Evolutionary conservation across 2,329 filamentous ascomycete genomes (phyloP).

Genomic region (Bipolaris sorokiniana): DNA sequence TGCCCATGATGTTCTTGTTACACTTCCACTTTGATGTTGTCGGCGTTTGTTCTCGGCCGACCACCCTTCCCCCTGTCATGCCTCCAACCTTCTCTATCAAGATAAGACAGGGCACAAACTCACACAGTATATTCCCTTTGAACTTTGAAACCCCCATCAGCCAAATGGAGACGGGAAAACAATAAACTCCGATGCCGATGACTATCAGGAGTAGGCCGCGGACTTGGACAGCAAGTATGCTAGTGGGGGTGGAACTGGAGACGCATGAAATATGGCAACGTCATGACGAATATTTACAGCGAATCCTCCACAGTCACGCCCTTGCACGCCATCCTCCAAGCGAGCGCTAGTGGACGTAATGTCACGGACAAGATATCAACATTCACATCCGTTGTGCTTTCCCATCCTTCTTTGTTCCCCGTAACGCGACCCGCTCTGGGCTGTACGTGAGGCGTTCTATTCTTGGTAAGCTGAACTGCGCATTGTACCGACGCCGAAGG

Average conservation of each 20-base stretch:
- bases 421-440: slow-evolving; percentile 2
- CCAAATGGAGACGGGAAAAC: background rate
- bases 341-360: slow-evolving; percentile 24
- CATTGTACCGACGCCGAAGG: slow-evolving; percentile 15
- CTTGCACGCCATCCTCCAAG: slow-evolving; percentile 2
- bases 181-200: background rate
- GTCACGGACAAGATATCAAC: slow-evolving; percentile 18
- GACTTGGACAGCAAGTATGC: background rate
- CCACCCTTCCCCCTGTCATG: background rate
- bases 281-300: slow-evolving; percentile 18
- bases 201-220: background rate
- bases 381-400: background rate
- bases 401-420: background rate
- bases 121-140: background rate
- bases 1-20: background rate
- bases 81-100: background rate
- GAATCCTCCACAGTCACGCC: slow-evolving; percentile 11
- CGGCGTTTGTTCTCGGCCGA: background rate
- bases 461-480: slow-evolving; percentile 32
- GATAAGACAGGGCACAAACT: background rate
- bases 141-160: too few species aligned
- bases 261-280: slow-evolving; percentile 17
- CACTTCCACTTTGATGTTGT: background rate
- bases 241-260: slow-evolving; percentile 5
- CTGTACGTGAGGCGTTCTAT: slow-evolving; percentile 15